These are phyloP conservation scores for Parmelia sp. DNA, from an alignment of 495 filamentous ascomycete species.

Conservation along the genomic window DNA sequence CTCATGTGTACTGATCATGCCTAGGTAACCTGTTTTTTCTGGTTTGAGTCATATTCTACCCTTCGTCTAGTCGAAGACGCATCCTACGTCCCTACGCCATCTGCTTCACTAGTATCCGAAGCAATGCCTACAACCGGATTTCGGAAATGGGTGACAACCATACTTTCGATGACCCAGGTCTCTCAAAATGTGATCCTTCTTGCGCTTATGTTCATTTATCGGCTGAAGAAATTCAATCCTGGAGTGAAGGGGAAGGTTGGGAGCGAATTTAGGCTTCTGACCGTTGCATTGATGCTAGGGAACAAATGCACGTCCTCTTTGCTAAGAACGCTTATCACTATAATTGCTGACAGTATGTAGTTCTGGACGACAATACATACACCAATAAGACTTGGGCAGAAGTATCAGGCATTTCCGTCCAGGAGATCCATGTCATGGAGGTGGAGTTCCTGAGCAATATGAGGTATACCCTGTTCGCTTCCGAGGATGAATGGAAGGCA, in stretches of 20 bases:
- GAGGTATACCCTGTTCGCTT: constrained; percentile 84
- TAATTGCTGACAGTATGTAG: constrained; percentile 41
- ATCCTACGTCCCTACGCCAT: constrained; percentile 38
- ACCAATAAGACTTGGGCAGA: constrained; percentile 99
- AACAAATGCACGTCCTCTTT: constrained; percentile 74
- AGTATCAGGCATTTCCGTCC: constrained; percentile 88
- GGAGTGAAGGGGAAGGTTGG: constrained; percentile 82
- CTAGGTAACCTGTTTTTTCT: constrained; percentile 93
- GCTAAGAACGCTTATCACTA: background rate
- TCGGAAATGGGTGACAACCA: constrained; percentile 86
- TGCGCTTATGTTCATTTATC: constrained; percentile 86
- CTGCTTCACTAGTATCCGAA: constrained; percentile 56
- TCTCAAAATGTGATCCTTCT: constrained; percentile 92
- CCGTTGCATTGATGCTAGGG: constrained; percentile 94
- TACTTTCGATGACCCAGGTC: constrained; percentile 91
- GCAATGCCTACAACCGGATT: constrained; percentile 75
- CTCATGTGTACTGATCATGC: constrained; percentile 11
- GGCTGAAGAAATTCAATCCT: constrained; percentile 84
- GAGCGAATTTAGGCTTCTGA: constrained; percentile 92
- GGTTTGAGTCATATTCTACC: constrained; percentile 86
- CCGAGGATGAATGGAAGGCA: constrained; percentile 70
- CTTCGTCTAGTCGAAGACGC: constrained; percentile 66
- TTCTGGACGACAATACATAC: constrained; percentile 97
- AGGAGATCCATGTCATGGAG: constrained; percentile 98
- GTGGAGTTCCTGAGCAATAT: constrained; percentile 99